Conservation (phyloP, 2,329 filamentous ascomycete genomes). For the Incumbomyces lentus region DNA sequence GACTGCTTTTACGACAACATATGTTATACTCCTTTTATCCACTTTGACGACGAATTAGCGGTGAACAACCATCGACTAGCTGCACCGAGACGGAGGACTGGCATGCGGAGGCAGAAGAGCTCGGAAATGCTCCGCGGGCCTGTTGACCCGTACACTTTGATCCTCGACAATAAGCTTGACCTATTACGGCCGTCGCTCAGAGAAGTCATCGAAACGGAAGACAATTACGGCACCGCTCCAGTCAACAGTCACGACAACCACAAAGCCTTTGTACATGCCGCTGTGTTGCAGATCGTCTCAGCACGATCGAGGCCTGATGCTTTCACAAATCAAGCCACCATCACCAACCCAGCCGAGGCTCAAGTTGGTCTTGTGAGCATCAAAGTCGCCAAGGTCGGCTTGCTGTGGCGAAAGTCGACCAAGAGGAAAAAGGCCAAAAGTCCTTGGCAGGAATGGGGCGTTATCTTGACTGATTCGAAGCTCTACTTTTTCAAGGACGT, state of each 20-base stretch:
- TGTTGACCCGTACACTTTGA: conserved; percentile 88
- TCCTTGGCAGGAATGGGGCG: conserved; percentile 98
- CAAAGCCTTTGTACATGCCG: conserved; percentile 81
- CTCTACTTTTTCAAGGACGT: conserved; percentile 94
- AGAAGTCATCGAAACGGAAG: conserved; percentile 85
- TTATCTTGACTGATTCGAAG: conserved; percentile 89
- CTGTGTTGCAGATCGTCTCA: conserved; percentile 88
- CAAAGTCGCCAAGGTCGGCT: conserved; percentile 89
- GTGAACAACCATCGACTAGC: conserved; percentile 64
- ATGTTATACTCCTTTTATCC: conserved; percentile 94
- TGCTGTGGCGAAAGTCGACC: conserved; percentile 85
- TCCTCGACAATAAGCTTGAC: conserved; percentile 81
- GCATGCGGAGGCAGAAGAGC: conserved; percentile 55
- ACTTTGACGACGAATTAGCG: conserved; percentile 85
- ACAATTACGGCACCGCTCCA: conserved; percentile 78
- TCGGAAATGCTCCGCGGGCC: conserved; percentile 67
- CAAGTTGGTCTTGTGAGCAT: conserved; percentile 93
- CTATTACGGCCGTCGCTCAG: conserved; percentile 72
- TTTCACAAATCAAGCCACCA: conserved; percentile 80
- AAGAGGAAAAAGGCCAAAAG: conserved; percentile 92
- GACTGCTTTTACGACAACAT: conserved; percentile 99
- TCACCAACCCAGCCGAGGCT: conserved; percentile 73
- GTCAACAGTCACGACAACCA: conserved; percentile 75
- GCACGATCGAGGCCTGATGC: conserved; percentile 87
- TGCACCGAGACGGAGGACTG: conserved; percentile 60